phyloP scores from a whole-genome alignment of 2,329 filamentous ascomycete genomes.

The Sporothrix schenckii region DNA sequence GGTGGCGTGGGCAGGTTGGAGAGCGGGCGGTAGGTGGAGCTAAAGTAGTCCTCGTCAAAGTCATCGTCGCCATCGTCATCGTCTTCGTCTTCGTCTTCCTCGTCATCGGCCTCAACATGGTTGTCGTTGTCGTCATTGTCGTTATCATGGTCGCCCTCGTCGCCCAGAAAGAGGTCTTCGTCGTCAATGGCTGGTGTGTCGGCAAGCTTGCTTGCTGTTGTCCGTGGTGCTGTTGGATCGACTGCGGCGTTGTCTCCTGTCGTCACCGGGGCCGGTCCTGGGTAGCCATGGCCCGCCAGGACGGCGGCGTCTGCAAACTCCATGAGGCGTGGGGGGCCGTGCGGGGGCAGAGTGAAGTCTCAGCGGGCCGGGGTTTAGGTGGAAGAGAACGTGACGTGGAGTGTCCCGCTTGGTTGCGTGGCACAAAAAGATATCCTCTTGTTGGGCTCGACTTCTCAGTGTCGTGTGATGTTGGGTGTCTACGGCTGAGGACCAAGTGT shows the following conservation, averaged over 20 bases:
- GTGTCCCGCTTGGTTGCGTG: background rate
- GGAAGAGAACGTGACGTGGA: background rate
- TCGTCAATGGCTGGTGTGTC: conserved; percentile 24
- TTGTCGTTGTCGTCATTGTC: conserved; percentile 47
- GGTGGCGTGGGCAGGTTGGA: conserved; percentile 70
- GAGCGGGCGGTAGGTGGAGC: conserved; percentile 64
- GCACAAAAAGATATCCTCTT: background rate
- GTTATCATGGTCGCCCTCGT: conserved; percentile 36
- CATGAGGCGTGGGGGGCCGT: background rate
- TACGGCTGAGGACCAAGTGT: background rate
- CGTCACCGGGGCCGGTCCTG: background rate
- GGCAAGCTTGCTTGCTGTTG: background rate
- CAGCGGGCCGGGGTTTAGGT: conserved; percentile 4
- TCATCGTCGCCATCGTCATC: conserved; percentile 51
- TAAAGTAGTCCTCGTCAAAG: conserved; percentile 58
- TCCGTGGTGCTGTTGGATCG: background rate
- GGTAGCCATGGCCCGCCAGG: background rate
- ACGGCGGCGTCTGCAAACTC: conserved; percentile 2
- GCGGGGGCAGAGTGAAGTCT: background rate
- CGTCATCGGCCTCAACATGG: conserved; percentile 40
- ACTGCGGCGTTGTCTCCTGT: background rate
- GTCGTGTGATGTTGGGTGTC: conserved; percentile 18
- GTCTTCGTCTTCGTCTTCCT: conserved; percentile 44
- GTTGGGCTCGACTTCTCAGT: background rate
- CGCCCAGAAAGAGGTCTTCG: conserved; percentile 29